Evolutionary conservation across 2,329 filamentous ascomycete species (phyloP).

Genomic region (Stagonosporopsis cucurbitacearum): DNA sequence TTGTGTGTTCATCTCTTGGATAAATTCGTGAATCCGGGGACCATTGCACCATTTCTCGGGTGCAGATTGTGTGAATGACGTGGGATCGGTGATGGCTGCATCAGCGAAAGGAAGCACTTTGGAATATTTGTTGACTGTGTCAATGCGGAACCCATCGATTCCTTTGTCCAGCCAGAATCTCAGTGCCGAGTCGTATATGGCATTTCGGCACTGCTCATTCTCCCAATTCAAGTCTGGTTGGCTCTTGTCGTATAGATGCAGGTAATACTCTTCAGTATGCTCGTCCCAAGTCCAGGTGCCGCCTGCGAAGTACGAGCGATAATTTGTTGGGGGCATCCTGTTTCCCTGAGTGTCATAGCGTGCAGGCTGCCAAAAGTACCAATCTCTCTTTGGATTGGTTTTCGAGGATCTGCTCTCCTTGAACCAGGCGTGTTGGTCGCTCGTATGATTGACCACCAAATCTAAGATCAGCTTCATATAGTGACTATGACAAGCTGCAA

Average conservation of each 20-base stretch:
- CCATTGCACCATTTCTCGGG: conserved; percentile 62
- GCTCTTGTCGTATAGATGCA: conserved; percentile 55
- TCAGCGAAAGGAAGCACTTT: conserved; percentile 54
- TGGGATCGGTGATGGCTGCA: conserved; percentile 50
- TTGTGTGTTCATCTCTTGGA: conserved; percentile 60
- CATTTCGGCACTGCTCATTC: conserved; percentile 52
- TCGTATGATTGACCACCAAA: conserved; percentile 80
- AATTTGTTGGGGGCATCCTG: conserved; percentile 65
- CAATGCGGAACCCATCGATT: conserved; percentile 56
- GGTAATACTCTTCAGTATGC: conserved; percentile 55
- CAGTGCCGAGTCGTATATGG: conserved; percentile 55
- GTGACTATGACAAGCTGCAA: conserved; percentile 64
- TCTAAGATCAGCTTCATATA: conserved; percentile 77
- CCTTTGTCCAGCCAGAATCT: conserved; percentile 58
- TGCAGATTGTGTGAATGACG: conserved; percentile 56
- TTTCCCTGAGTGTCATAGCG: conserved; percentile 60
- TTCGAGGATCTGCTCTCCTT: conserved; percentile 67
- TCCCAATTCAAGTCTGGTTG: conserved; percentile 60
- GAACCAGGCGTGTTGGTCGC: conserved; percentile 75
- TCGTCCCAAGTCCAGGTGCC: conserved; percentile 55
- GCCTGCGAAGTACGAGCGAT: conserved; percentile 51
- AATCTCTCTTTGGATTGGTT: conserved; percentile 69
- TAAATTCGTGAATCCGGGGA: conserved; percentile 64
- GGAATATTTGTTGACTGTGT: conserved; percentile 58
- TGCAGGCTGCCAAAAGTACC: conserved; percentile 72